phyloP scores from a whole-genome alignment of 2,329 filamentous ascomycete species.

The Triangularia setosa region DNA sequence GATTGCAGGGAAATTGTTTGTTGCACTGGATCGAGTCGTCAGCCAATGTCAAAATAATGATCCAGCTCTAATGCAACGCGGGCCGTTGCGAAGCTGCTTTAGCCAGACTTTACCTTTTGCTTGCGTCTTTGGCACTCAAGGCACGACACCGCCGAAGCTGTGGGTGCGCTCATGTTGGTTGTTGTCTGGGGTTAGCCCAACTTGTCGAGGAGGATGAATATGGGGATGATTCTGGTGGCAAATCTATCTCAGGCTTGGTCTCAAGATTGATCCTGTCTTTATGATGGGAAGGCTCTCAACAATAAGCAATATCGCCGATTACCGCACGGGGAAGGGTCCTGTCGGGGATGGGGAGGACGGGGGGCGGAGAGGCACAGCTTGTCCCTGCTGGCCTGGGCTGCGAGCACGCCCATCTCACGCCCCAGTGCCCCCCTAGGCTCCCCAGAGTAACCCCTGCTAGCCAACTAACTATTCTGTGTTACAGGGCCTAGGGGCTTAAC shows the following conservation, averaged over 20 bases:
- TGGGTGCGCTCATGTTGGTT: not conserved
- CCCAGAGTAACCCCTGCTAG: not conserved
- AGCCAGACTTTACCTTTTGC: slow-evolving; percentile 38
- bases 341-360: not conserved
- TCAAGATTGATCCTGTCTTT: not conserved
- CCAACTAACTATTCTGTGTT: not conserved
- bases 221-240: not conserved
- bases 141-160: slow-evolving; percentile 31
- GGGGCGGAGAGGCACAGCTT: not conserved
- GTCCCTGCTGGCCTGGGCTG: not conserved
- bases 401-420: not conserved
- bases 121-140: slow-evolving; percentile 48
- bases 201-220: not conserved
- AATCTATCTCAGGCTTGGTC: not conserved
- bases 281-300: not conserved
- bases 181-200: not conserved
- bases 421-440: not conserved
- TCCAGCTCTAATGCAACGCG: slow-evolving; percentile 2
- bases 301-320: not conserved
- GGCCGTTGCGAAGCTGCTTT: not conserved
- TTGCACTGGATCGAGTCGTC: slow-evolving; percentile 38
- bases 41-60: not conserved
- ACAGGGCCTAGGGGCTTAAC: not conserved
- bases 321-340: not conserved
- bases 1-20: slow-evolving; percentile 48